These are phyloP conservation scores for Pichia norvegensis DNA, from an alignment of 1,139 yeast genomes.

Conservation along the genomic window DNA sequence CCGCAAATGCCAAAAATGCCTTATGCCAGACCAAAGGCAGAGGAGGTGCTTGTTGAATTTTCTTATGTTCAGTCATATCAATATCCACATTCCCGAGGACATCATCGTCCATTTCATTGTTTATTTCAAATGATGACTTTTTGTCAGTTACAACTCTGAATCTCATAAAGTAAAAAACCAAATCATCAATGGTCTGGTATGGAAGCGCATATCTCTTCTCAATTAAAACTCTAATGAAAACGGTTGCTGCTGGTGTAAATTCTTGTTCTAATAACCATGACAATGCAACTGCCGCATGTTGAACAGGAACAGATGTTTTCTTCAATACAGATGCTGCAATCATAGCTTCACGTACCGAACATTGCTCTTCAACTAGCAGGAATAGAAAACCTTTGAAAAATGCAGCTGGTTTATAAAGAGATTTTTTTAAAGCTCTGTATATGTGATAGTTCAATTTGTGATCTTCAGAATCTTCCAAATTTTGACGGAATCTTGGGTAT, in stretches of 20 bases:
- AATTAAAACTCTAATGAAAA: slow-evolving; percentile 77
- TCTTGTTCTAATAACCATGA: slow-evolving; percentile 78
- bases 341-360: slow-evolving; percentile 88
- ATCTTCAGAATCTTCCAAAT: slow-evolving; percentile 69
- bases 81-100: slow-evolving; percentile 29
- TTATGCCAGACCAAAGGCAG: slow-evolving; percentile 97
- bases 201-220: slow-evolving; percentile 97
- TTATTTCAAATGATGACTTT: slow-evolving; percentile 9
- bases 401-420: slow-evolving; percentile 94
- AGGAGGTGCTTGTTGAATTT: slow-evolving; percentile 41
- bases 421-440: slow-evolving; percentile 83
- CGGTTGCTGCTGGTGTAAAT: slow-evolving; percentile 81
- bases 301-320: slow-evolving; percentile 85
- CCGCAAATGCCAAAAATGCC: slow-evolving; percentile 88
- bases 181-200: slow-evolving; percentile 88
- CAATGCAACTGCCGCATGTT: slow-evolving; percentile 94
- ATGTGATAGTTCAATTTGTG: slow-evolving; percentile 78
- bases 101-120: slow-evolving; percentile 24
- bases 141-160: slow-evolving; percentile 54
- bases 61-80: slow-evolving; percentile 25
- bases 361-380: slow-evolving; percentile 77
- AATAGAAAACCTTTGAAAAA: slow-evolving; percentile 93
- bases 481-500: slow-evolving; percentile 75
- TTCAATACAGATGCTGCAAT: slow-evolving; percentile 88
- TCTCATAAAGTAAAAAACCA: slow-evolving; percentile 91